These are phyloP conservation scores for Talaromyces sp. DNA, from an alignment of 2,329 filamentous ascomycete species.

Conservation along the genomic window DNA sequence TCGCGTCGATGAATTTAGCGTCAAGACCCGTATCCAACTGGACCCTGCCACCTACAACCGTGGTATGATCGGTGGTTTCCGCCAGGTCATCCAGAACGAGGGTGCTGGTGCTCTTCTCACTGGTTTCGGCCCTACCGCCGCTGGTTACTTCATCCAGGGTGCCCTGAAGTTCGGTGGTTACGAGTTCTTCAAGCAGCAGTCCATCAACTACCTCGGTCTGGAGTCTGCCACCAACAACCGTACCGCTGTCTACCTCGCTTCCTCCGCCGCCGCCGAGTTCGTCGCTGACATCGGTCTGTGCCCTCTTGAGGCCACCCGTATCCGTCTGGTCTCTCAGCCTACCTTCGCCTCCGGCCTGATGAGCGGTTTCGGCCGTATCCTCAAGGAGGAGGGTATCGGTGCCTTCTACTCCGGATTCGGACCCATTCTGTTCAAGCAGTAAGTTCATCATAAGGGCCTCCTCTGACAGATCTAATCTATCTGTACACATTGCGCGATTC, in stretches of 20 bases:
- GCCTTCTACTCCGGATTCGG: constrained; percentile 93
- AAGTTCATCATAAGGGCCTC: constrained; percentile 38
- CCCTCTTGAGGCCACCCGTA: constrained; percentile 90
- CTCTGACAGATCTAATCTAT: neutral
- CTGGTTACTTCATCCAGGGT: constrained; percentile 92
- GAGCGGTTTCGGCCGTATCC: constrained; percentile 79
- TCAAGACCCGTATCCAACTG: constrained; percentile 95
- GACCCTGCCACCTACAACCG: constrained; percentile 87
- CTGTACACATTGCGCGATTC: neutral
- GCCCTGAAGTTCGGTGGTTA: constrained; percentile 94
- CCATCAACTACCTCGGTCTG: constrained; percentile 76
- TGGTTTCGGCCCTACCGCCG: constrained; percentile 80
- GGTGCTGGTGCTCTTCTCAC: constrained; percentile 85
- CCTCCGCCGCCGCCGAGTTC: constrained; percentile 64
- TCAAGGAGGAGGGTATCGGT: constrained; percentile 77
- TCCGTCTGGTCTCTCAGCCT: constrained; percentile 87
- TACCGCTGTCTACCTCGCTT: constrained; percentile 77
- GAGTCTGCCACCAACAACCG: constrained; percentile 78
- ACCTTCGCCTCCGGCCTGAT: constrained; percentile 80
- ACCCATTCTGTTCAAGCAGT: constrained; percentile 83
- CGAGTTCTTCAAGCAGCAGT: constrained; percentile 94
- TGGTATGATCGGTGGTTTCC: constrained; percentile 83
- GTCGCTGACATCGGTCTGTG: constrained; percentile 71
- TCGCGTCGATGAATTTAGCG: constrained; percentile 58
- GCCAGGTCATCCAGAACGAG: constrained; percentile 80